Percentiles rank a stretch among this genome's conserved stretches.
phyloP scores from a whole-genome alignment of 1,139 yeast species.

The Pichia sp. region DNA sequence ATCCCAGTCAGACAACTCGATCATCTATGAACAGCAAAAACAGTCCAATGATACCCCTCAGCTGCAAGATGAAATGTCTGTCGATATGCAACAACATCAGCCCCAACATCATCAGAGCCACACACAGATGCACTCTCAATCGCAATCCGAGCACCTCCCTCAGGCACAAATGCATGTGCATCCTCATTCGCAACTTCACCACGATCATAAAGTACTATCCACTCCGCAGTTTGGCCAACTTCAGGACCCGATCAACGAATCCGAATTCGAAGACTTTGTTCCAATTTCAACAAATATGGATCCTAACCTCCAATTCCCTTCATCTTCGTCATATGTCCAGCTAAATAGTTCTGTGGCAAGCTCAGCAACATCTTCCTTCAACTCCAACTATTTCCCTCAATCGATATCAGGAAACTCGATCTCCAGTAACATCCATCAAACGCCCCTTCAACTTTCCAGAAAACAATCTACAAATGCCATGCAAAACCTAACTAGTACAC shows the following conservation, averaged over 20 bases:
- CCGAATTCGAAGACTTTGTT: conserved; percentile 25
- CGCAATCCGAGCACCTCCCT: background rate
- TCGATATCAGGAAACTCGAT: conserved; percentile 29
- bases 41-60: conserved; percentile 2
- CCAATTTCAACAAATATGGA: conserved; percentile 26
- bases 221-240: conserved; percentile 7
- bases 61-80: background rate
- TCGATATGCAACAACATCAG: conserved; percentile 19
- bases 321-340: conserved; percentile 28
- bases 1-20: conserved; percentile 11
- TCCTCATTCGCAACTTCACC: conserved; percentile 6
- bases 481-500: conserved; percentile 17
- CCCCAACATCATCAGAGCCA: background rate
- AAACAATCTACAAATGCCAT: conserved; percentile 9
- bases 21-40: conserved; percentile 6
- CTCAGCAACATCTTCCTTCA: conserved; percentile 38
- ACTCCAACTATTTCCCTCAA: conserved; percentile 11
- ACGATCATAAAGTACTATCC: conserved; percentile 1
- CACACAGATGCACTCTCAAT: background rate
- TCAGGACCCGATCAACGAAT: conserved; percentile 5
- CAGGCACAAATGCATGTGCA: conserved; percentile 1
- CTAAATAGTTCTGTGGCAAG: conserved; percentile 34
- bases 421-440: conserved; percentile 21
- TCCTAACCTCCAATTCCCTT: conserved; percentile 25
- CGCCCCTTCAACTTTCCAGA: conserved; percentile 22